phyloP scores from a whole-genome alignment of 345 rosid species.

The Aquilaria sinensis region DNA sequence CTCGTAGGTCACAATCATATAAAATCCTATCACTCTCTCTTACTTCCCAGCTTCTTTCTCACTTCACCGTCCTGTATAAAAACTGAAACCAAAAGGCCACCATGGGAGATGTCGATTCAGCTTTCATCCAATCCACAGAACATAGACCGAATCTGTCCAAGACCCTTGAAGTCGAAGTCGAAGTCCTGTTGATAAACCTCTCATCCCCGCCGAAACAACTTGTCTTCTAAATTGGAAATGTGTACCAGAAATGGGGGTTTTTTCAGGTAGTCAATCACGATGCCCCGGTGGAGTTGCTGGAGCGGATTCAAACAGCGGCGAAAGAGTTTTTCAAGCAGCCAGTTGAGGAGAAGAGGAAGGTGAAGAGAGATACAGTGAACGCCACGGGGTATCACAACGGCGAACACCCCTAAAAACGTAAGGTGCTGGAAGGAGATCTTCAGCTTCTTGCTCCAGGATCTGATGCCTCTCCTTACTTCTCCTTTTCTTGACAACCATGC shows the following conservation, averaged over 20 bases:
- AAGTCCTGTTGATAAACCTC: constrained; percentile 46
- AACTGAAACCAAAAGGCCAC: neutral
- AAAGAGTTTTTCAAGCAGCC: constrained; percentile 41
- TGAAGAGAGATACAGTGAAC: constrained; percentile 41
- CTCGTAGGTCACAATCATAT: no score
- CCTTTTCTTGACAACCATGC: constrained; percentile 29
- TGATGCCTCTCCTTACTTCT: constrained; percentile 41
- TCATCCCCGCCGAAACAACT: constrained; percentile 18
- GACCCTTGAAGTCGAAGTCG: constrained; percentile 22
- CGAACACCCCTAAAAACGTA: constrained; percentile 55
- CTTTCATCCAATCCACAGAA: constrained; percentile 34
- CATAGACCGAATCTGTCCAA: constrained; percentile 26
- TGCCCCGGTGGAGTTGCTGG: constrained; percentile 27
- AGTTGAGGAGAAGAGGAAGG: constrained; percentile 42
- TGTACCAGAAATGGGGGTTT: constrained; percentile 58
- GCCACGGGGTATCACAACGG: constrained; percentile 51
- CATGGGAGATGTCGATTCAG: constrained; percentile 41
- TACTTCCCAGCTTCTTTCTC: no score
- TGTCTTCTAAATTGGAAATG: constrained; percentile 33
- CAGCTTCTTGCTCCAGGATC: constrained; percentile 42
- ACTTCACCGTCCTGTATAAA: no score
- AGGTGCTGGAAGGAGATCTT: constrained; percentile 70
- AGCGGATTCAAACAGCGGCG: constrained; percentile 20
- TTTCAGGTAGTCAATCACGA: constrained; percentile 47
- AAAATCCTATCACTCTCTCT: no score